Evolutionary conservation across 805 yeast species (phyloP), one percentile per base, ranked within the genome.

Genomic region (Candida manassasensis): DNA sequence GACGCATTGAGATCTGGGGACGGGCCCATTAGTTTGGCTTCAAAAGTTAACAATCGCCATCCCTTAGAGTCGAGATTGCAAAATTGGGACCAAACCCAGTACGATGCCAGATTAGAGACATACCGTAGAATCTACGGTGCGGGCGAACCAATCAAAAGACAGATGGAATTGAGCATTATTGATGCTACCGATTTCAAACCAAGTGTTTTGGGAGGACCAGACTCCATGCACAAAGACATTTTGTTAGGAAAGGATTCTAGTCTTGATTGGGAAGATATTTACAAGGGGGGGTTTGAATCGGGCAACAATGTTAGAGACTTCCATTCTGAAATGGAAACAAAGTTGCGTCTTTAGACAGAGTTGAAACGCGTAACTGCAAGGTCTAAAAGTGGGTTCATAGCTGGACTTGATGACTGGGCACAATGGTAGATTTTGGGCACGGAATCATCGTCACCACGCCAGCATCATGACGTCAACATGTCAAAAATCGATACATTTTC

Each of bases 221-320:
- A 71, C 29, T 67, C 73, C 39, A 39, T 86, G 41, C 95, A 86
- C 53, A 73, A 69, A 41, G 96, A 89, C 52, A 84, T 93, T 35
- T 69, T 93, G 39, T 56, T 77, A 53, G 85, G 85, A 63, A 81
- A 75, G 51, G 97, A 93, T 40, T 61, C 80, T 14, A 59, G 77
- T 11, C 64, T 90, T 27, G 96, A 86, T 49, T 90, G 97, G 97
- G 97, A 93, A 51, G 97, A 93, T 51, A 73, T 90, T 14, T 89
- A 89, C 57, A 68, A 69, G 18, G 82, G 73, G 53, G 74, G 75
- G 34, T 53, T 67, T 42, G 70, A 66, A 44, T 55, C 56, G 18
- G 69, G 69, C 1, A 44, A 54, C 18, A 52, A 57, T 27, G 65
- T 54, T 18, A 47, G 44, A 41, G 85, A 80, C 50, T 74, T 87